These are phyloP conservation scores for Neurospora sp. DNA, from an alignment of 2,329 filamentous ascomycete genomes.

Conservation along the genomic window DNA sequence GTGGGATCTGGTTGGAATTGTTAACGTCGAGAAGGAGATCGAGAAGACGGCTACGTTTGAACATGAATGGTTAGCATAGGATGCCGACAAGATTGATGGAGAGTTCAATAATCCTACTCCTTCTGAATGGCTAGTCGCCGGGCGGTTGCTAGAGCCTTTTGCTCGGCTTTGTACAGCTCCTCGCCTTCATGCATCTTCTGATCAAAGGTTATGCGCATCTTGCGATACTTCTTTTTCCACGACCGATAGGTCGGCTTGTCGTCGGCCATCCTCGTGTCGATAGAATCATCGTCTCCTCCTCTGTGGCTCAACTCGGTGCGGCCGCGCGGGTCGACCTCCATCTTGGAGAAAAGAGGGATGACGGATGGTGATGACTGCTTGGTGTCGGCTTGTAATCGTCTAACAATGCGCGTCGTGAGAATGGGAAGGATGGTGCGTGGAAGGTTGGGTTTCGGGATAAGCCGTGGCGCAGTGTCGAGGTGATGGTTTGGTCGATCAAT, in stretches of 20 bases:
- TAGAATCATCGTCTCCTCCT: conserved; percentile 29
- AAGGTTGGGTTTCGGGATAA: background rate
- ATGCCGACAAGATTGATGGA: conserved; percentile 4
- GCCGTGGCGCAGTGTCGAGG: background rate
- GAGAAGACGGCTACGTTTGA: conserved; percentile 59
- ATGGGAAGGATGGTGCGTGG: background rate
- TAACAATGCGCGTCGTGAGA: background rate
- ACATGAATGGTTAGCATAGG: conserved; percentile 9
- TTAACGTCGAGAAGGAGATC: conserved; percentile 89
- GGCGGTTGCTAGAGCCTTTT: conserved; percentile 68
- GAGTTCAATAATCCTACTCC: conserved; percentile 52
- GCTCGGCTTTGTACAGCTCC: conserved; percentile 69
- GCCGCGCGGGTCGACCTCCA: conserved; percentile 21
- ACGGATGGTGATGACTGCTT: background rate
- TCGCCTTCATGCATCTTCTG: conserved; percentile 72
- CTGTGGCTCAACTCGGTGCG: conserved; percentile 26
- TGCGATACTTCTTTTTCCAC: conserved; percentile 90
- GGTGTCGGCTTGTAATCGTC: background rate
- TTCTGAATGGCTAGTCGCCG: conserved; percentile 83
- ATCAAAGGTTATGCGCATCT: conserved; percentile 75
- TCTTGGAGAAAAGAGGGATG: conserved; percentile 8
- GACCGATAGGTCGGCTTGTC: conserved; percentile 50
- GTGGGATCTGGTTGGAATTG: conserved; percentile 65
- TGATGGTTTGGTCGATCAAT: background rate
- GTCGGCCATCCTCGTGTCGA: conserved; percentile 27